Conservation (phyloP, 2,329 filamentous ascomycete genomes). For the Nemania bipapillata region DNA sequence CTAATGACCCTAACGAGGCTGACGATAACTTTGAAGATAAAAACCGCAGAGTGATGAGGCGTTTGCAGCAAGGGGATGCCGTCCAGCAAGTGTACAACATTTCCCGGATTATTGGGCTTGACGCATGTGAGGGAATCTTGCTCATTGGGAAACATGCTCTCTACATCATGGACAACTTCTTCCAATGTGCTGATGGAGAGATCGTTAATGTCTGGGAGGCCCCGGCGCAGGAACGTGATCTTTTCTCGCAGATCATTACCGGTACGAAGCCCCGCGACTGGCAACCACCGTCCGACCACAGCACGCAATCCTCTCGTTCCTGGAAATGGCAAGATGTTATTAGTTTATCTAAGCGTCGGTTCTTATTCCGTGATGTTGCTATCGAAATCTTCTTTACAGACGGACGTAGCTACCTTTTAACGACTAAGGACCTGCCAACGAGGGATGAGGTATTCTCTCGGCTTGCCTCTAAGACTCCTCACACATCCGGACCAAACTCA, state of each 20-base stretch:
- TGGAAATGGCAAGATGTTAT: slow-evolving; percentile 97
- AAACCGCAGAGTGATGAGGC: slow-evolving; percentile 96
- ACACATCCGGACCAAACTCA: slow-evolving; percentile 75
- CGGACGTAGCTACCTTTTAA: slow-evolving; percentile 92
- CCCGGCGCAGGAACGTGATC: slow-evolving; percentile 88
- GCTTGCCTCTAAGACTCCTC: slow-evolving; percentile 81
- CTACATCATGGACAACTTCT: slow-evolving; percentile 96
- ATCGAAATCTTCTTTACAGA: slow-evolving; percentile 99
- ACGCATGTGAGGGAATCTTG: slow-evolving; percentile 91
- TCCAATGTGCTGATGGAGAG: slow-evolving; percentile 92
- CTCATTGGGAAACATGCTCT: slow-evolving; percentile 91
- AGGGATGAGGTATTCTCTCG: slow-evolving; percentile 84
- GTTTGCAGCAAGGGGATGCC: slow-evolving; percentile 86
- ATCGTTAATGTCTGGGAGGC: slow-evolving; percentile 98
- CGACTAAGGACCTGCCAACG: slow-evolving; percentile 76
- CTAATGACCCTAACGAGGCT: slow-evolving; percentile 80
- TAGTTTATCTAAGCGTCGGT: slow-evolving; percentile 93
- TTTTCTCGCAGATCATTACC: slow-evolving; percentile 93
- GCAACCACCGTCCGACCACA: slow-evolving; percentile 65
- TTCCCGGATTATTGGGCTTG: slow-evolving; percentile 90
- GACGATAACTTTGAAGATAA: slow-evolving; percentile 91
- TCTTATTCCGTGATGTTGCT: slow-evolving; percentile 93
- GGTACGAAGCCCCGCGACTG: slow-evolving; percentile 72
- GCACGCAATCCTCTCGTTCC: slow-evolving; percentile 83
- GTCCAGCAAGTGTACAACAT: slow-evolving; percentile 96